Percentiles rank a stretch among this genome's conserved stretches.
Conservation (phyloP, 257 asterid species). For the Phtheirospermum japonicum region DNA sequence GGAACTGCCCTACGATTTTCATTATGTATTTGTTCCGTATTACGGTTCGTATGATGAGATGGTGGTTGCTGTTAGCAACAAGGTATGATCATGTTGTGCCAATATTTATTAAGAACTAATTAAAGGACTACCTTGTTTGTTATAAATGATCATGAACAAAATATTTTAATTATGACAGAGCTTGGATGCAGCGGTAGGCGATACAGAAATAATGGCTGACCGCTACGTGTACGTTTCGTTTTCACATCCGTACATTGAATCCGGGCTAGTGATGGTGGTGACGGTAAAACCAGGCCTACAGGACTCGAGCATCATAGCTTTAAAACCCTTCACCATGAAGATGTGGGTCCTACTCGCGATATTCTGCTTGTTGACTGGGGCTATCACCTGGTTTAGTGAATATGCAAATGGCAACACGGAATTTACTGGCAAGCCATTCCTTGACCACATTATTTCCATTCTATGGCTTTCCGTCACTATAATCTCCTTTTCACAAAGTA, state of each 20-base stretch:
- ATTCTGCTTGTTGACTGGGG: conserved; percentile 44
- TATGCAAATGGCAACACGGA: conserved; percentile 41
- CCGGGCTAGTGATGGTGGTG: conserved; percentile 67
- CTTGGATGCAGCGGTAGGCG: conserved; percentile 72
- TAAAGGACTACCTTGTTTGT: background rate
- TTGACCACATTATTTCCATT: conserved; percentile 38
- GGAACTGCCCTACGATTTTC: conserved; percentile 42
- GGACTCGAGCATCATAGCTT: conserved; percentile 33
- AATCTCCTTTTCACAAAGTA: conserved; percentile 50
- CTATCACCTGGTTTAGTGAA: conserved; percentile 55
- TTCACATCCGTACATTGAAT: conserved; percentile 62
- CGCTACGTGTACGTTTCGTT: conserved; percentile 48
- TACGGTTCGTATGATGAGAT: conserved; percentile 55
- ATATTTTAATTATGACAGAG: conserved; percentile 30
- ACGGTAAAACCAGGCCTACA: conserved; percentile 34
- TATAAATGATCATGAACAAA: background rate
- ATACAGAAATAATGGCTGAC: conserved; percentile 54
- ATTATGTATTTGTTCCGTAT: conserved; percentile 42
- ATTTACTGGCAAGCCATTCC: conserved; percentile 31
- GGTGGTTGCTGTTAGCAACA: conserved; percentile 48
- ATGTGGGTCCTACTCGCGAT: conserved; percentile 50
- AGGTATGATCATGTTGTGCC: conserved; percentile 36
- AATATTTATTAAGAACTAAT: background rate
- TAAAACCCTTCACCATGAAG: conserved; percentile 45
- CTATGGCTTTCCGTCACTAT: conserved; percentile 69